These are phyloP conservation scores for Sutorius australiensis DNA, from an alignment of 768 basidiomycete species.

Conservation along the genomic window DNA sequence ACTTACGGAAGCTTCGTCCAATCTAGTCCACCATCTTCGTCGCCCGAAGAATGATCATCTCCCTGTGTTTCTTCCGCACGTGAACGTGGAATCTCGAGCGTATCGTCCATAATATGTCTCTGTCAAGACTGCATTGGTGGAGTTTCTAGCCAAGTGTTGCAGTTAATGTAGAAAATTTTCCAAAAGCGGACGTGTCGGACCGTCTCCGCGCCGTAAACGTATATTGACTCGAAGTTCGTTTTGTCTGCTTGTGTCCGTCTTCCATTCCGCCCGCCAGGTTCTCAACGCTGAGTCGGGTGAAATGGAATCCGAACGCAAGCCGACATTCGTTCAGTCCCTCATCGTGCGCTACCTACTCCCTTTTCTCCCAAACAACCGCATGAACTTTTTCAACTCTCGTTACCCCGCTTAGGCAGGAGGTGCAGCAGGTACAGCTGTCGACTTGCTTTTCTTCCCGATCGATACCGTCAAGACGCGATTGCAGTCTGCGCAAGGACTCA, in stretches of 20 bases:
- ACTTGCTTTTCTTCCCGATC: slow-evolving; percentile 93
- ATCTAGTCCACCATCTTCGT: slow-evolving; percentile 75
- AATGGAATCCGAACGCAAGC: slow-evolving; percentile 33
- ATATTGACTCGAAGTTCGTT: not conserved
- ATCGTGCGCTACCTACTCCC: slow-evolving; percentile 33
- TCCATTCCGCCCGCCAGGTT: slow-evolving; percentile 6
- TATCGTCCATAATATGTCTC: slow-evolving; percentile 60
- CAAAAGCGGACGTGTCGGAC: slow-evolving; percentile 4
- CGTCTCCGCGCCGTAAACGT: no score
- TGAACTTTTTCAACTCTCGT: slow-evolving; percentile 11
- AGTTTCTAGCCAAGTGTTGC: not conserved
- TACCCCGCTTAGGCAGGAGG: slow-evolving; percentile 68
- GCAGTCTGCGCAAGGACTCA: slow-evolving; percentile 85
- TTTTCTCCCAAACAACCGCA: slow-evolving; percentile 5
- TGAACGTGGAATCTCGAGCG: slow-evolving; percentile 42
- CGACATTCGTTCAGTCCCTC: slow-evolving; percentile 46
- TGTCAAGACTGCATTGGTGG: not conserved
- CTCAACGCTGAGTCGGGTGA: slow-evolving; percentile 2
- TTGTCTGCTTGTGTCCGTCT: not conserved
- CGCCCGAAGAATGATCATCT: slow-evolving; percentile 55
- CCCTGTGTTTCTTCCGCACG: slow-evolving; percentile 20
- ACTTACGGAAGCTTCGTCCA: slow-evolving; percentile 75
- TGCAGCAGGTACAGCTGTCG: slow-evolving; percentile 88
- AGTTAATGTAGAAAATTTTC: not conserved
- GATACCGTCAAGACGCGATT: slow-evolving; percentile 96